Conservation (phyloP, 2,329 filamentous ascomycete genomes). For the Thelonectria olida region DNA sequence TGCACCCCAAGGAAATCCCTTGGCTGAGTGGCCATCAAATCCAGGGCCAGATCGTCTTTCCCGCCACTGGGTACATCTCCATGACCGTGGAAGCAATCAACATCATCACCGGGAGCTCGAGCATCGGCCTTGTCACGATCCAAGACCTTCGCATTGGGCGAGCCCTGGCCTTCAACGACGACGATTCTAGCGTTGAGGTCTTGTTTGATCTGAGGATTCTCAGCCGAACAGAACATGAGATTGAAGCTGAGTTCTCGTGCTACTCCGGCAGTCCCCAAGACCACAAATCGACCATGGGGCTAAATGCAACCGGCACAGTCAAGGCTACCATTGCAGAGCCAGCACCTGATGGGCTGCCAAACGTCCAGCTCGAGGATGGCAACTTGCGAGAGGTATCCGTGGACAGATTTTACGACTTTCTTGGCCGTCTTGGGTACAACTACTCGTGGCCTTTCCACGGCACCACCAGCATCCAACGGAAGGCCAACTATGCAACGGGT, state of each 20-base stretch:
- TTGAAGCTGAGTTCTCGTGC: not conserved
- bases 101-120: too few relatives aligned
- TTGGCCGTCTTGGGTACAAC: constrained; percentile 22
- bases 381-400: not conserved
- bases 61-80: constrained; percentile 47
- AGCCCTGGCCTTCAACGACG: not conserved
- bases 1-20: constrained; percentile 33
- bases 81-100: constrained; percentile 47
- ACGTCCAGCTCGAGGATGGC: not conserved
- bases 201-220: not conserved
- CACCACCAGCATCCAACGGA: not conserved
- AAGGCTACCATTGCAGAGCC: not conserved
- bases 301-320: not conserved
- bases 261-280: not conserved
- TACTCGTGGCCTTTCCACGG: constrained; percentile 17
- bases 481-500: not conserved
- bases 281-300: not conserved
- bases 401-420: not conserved
- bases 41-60: constrained; percentile 49
- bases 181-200: not conserved
- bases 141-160: not conserved
- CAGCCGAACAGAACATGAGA: not conserved
- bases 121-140: not conserved
- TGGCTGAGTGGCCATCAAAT: constrained; percentile 52
- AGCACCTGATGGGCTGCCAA: not conserved